A percentile compares a stretch with the other conserved stretches of the same genome.
Conservation (phyloP, 768 basidiomycete species). For the Calocybe indica region DNA sequence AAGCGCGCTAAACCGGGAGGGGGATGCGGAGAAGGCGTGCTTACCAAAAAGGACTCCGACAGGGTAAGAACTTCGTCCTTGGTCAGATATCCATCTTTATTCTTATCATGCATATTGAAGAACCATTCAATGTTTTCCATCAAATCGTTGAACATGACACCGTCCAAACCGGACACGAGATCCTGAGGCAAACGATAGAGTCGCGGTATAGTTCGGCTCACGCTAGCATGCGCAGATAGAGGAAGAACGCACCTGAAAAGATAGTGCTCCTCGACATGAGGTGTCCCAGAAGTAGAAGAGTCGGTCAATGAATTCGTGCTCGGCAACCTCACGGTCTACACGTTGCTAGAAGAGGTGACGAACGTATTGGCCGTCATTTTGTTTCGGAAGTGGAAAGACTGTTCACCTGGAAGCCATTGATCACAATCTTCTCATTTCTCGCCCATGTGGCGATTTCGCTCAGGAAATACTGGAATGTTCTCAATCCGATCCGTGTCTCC, state of each 20-base stretch:
- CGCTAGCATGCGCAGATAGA: neutral
- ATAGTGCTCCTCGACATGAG: slow-evolving; percentile 73
- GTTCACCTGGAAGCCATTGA: slow-evolving; percentile 83
- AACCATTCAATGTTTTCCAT: slow-evolving; percentile 99
- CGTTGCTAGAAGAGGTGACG: slow-evolving; percentile 54
- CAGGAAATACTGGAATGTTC: slow-evolving; percentile 84
- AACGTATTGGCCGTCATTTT: slow-evolving; percentile 2
- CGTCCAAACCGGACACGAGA: slow-evolving; percentile 81
- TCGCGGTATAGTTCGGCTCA: neutral
- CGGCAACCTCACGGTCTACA: slow-evolving; percentile 83
- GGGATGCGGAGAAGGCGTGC: slow-evolving; percentile 14
- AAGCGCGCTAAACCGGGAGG: neutral
- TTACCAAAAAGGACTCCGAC: slow-evolving; percentile 88
- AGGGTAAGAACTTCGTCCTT: slow-evolving; percentile 96
- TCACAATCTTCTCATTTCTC: slow-evolving; percentile 85
- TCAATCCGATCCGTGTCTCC: slow-evolving; percentile 83
- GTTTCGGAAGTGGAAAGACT: neutral
- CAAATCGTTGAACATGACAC: slow-evolving; percentile 91
- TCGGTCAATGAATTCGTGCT: slow-evolving; percentile 92
- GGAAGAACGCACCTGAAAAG: slow-evolving; percentile 65
- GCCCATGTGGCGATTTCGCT: slow-evolving; percentile 96
- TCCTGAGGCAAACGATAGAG: slow-evolving; percentile 45
- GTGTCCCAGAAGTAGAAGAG: slow-evolving; percentile 95
- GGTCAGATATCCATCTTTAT: slow-evolving; percentile 91
- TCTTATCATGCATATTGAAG: slow-evolving; percentile 92